Base-by-base conservation (phyloP, 768 basidiomycete genomes). In the Agrocybe praecox region DNA sequence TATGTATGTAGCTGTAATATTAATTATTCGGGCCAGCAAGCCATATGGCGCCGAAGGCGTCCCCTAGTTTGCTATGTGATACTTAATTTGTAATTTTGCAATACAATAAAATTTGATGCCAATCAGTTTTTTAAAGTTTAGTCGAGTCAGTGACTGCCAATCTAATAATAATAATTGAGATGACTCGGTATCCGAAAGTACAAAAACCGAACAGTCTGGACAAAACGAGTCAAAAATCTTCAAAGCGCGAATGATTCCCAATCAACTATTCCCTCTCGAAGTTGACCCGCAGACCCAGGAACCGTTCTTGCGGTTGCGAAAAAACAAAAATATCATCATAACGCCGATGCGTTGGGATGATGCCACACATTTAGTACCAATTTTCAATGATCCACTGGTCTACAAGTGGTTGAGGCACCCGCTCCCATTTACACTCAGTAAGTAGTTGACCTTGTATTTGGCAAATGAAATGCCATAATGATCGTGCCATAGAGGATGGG, bases 261-360 rank as follows among this genome's bases (percentile, higher is more conserved):
- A 62, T n/a, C 72, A 72, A 54, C 60, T 73, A 14, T 64, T 70
- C 42, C 81, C 81, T 0, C 74, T 82, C 8, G 72, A 78, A 65
- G 57, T 74, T 48, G 75, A 82, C 52, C 52, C 72, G 2, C 51
- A 52, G 22, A 82, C 79, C 1, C 76, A 76, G 44, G 84, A 87
- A 60, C 80, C 78, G 1, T 86, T 81, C 62, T 71, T 87, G 14
- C 82, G 80, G 23, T 76, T 88, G 44, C 72, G 77, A 4, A 60
- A 68, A 29, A 83, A 83, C 26, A 71, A 74, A 49, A 76, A 80
- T 57, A 81, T 87, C 50, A 78, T 86, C 56, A 54, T 86, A 40
- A 86, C 85, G 1, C 77, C 84, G 18, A 80, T 79, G 11, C 81
- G 85, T 26, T 44, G 63, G 22, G 69, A 66, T 34, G 84, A 87